phyloP scores from a whole-genome alignment of 352 stramenopile species.

The Phytophthora aleatoria region DNA sequence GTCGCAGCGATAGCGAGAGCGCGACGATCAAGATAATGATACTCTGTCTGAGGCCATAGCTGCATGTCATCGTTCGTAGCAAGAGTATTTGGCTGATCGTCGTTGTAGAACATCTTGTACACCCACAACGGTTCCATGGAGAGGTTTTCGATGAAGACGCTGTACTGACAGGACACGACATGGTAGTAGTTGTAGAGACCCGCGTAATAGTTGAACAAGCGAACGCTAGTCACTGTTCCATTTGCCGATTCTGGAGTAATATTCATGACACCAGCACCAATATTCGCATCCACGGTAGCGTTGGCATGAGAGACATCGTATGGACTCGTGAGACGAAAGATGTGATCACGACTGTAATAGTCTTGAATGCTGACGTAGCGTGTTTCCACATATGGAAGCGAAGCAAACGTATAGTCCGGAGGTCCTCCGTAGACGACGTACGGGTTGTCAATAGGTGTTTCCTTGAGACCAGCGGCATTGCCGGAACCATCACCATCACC shows the following conservation, averaged over 20 bases:
- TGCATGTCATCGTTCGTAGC: not conserved
- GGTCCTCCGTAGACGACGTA: not conserved
- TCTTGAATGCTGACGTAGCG: not conserved
- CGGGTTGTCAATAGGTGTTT: not conserved
- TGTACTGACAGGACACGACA: not conserved
- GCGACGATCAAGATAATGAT: not conserved
- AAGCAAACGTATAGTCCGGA: not conserved
- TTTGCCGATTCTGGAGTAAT: not conserved
- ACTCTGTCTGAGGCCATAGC: not conserved
- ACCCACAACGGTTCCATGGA: not conserved
- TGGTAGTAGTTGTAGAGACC: slow-evolving; percentile 1
- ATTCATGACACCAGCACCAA: not conserved
- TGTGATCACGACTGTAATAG: not conserved
- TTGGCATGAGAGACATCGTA: not conserved
- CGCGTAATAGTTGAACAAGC: not conserved
- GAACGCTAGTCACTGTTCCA: not conserved
- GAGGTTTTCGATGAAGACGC: not conserved
- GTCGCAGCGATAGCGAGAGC: not conserved
- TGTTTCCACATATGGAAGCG: not conserved
- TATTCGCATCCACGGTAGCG: not conserved
- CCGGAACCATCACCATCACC: not conserved
- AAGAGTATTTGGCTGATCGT: not conserved
- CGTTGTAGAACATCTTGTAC: not conserved
- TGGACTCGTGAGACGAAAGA: not conserved
- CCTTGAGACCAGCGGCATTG: not conserved